Base-by-base conservation (phyloP, 441 rosid species). In the Erodium trifolium region DNA sequence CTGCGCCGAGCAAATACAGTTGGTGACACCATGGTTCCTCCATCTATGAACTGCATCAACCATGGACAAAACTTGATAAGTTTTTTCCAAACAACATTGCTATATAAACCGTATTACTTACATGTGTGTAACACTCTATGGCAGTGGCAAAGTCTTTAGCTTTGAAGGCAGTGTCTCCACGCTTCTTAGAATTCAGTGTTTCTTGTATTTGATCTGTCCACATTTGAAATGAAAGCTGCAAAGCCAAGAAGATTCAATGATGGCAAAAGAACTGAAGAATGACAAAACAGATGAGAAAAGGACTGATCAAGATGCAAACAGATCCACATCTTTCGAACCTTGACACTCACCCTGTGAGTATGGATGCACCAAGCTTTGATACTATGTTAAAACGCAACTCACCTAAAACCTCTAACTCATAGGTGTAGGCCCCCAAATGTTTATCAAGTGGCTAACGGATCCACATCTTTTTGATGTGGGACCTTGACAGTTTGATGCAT, bases 121-220 rank as follows among this genome's bases (percentile, higher is more conserved):
- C 98, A 75, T 84, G 89, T 5, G 94, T 81, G 76, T 93, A 93
- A 75, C 83, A 86, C 65, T 87, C 89, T n/a, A 89, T 81, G 29
- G 97, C 86, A 37, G 90, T 80, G 39, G 82, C 72, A 47, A 87
- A 82, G 71, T 93, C 96, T 76, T 84, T 91, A 65, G 85, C 83
- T 75, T 85, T 82, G 78, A 93, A 93, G 29, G 97, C 95, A 72
- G 80, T 75, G 76, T 93, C 98, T 63, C 98, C 98, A 18, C 78
- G 88, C 70, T 86, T 88, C 84, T 89, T 93, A 27, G 86, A 79
- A 74, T 88, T 93, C 68, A 93, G 79, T 34, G 98, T 86, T 73
- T 91, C 97, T 80, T 91, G 97, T 76, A 88, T 85, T 78, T 93
- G 96, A 80, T 88, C 88, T 3, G 93, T 92, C 98, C 98, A 87